These are phyloP conservation scores for Pestalotiopsis sp. DNA, from an alignment of 2,329 filamentous ascomycete species.

Conservation along the genomic window DNA sequence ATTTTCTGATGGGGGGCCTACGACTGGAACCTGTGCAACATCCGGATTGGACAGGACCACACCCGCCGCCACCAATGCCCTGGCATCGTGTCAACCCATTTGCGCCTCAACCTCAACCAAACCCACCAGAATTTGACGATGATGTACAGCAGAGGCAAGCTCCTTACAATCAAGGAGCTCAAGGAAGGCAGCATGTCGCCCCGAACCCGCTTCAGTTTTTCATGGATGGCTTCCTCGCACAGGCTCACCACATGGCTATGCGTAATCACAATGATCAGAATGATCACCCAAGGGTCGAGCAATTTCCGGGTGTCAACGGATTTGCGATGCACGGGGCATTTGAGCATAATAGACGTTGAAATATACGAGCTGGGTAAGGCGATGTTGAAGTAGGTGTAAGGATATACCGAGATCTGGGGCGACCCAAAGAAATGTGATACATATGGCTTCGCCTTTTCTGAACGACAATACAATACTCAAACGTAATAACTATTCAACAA, in stretches of 20 bases:
- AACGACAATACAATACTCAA: too few species aligned
- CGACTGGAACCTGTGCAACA: too few species aligned
- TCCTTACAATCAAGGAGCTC: background rate
- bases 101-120: background rate
- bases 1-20: background rate
- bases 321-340: background rate
- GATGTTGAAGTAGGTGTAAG: background rate
- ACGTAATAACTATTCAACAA: too few species aligned
- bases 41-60: background rate
- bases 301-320: too few species aligned
- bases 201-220: constrained; percentile 5
- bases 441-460: background rate
- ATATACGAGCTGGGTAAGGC: background rate
- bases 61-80: background rate
- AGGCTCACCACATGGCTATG: background rate
- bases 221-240: constrained; percentile 4
- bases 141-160: background rate
- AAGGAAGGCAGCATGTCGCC: background rate
- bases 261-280: too few species aligned
- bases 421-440: background rate
- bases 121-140: background rate
- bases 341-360: background rate
- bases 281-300: too few species aligned
- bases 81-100: background rate
- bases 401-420: background rate